Evolutionary conservation across 768 basidiomycete genomes (phyloP).

Genomic region (Tricholoma saponaceum): DNA sequence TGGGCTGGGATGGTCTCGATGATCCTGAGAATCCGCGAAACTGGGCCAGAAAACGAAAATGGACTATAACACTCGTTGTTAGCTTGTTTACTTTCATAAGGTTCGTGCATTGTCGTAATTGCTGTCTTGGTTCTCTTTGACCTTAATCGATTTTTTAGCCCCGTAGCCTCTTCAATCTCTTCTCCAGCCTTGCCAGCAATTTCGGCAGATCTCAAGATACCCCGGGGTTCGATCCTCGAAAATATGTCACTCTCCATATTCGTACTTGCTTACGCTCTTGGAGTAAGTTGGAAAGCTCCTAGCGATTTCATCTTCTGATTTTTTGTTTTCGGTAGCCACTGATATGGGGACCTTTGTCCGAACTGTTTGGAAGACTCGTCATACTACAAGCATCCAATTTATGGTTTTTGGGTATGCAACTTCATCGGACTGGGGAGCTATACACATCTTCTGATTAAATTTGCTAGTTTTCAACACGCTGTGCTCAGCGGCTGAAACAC

Average conservation of each 20-base stretch:
- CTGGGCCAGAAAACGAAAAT: conserved; percentile 42
- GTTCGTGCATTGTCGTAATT: conserved; percentile 4
- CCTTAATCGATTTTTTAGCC: conserved; percentile 13
- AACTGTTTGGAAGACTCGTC: conserved; percentile 36
- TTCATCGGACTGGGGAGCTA: too few species aligned
- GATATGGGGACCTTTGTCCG: conserved; percentile 35
- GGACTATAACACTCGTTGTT: conserved; percentile 46
- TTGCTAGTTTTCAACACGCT: conserved; percentile 40
- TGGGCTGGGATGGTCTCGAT: conserved; percentile 25
- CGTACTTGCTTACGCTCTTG: conserved; percentile 35
- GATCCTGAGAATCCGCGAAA: conserved; percentile 31
- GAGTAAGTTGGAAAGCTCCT: conserved; percentile 18
- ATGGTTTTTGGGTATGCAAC: conserved; percentile 50
- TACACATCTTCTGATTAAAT: neutral
- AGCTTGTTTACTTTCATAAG: conserved; percentile 54
- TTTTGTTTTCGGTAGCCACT: conserved; percentile 21
- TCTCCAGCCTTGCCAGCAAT: conserved; percentile 26
- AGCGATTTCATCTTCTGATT: neutral
- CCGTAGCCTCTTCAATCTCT: conserved; percentile 29
- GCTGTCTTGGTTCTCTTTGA: too few species aligned
- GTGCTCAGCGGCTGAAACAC: conserved; percentile 48
- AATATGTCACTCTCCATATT: conserved; percentile 41
- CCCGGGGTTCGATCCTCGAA: conserved; percentile 28
- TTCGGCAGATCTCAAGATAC: conserved; percentile 21
- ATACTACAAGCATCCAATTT: conserved; percentile 56